phyloP scores from a whole-genome alignment of 208 protist genomes.

The Angomonas deanei region DNA sequence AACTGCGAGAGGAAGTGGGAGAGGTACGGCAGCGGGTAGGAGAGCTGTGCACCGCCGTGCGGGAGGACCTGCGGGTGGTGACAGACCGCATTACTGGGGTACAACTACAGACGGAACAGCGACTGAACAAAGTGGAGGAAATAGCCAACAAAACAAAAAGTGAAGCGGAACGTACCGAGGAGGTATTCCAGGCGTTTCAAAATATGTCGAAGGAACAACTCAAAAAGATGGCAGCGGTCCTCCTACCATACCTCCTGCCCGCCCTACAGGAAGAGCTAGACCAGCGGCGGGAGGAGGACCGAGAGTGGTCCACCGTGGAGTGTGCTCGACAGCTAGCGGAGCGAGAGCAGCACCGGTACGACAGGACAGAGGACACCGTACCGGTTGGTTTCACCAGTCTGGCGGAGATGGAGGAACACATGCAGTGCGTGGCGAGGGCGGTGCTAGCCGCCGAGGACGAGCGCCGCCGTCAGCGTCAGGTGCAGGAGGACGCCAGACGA shows the following conservation, averaged over 20 bases:
- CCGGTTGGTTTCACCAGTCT: constrained; percentile 12
- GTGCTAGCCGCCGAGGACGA: constrained; percentile 44
- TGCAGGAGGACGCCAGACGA: constrained; percentile 13
- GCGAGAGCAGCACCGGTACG: neutral
- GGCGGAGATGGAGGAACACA: constrained; percentile 44
- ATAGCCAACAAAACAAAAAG: neutral
- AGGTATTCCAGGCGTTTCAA: neutral
- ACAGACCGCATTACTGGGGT: constrained; percentile 18
- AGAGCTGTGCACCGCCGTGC: constrained; percentile 59
- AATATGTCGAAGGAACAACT: neutral
- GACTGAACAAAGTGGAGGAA: constrained; percentile 4
- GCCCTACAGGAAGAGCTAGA: neutral
- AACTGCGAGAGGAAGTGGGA: constrained; percentile 13
- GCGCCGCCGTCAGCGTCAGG: constrained; percentile 10
- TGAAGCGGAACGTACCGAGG: neutral
- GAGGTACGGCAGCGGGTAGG: constrained; percentile 49
- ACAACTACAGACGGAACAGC: no score
- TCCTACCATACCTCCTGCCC: neutral
- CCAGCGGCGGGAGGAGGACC: neutral
- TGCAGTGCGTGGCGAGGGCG: constrained; percentile 35
- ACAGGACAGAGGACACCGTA: neutral
- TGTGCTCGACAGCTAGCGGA: neutral
- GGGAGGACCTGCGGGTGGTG: constrained; percentile 48
- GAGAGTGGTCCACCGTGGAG: neutral
- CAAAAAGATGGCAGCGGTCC: neutral